Conservation (phyloP, 2,329 filamentous ascomycete species). For the Fusarium sp. region DNA sequence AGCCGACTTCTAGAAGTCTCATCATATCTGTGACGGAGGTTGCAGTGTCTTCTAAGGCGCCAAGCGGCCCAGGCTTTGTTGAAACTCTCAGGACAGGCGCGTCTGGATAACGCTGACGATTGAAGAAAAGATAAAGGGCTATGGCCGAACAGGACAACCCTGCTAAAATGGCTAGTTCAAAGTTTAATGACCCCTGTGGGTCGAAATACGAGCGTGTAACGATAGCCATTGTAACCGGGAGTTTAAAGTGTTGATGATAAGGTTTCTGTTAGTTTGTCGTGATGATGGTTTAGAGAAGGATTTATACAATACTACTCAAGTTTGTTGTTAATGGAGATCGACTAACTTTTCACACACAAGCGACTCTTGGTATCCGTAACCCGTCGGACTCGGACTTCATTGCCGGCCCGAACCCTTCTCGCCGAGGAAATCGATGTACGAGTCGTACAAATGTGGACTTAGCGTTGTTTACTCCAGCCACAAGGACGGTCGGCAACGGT, state of each 20-base stretch:
- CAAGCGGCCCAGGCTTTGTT: neutral
- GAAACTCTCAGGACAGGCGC: neutral
- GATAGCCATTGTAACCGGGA: neutral
- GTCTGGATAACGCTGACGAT: neutral
- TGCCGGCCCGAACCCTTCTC: neutral
- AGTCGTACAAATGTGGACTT: neutral
- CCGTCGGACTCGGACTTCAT: neutral
- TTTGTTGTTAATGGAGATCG: neutral
- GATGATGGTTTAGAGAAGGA: neutral
- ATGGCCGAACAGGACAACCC: neutral
- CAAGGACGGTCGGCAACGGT: neutral
- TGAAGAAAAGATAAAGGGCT: neutral
- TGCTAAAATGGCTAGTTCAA: neutral
- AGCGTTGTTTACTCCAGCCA: neutral
- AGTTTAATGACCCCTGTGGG: neutral
- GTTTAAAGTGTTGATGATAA: neutral
- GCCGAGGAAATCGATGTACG: neutral
- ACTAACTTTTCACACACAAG: neutral
- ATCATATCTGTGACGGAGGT: neutral
- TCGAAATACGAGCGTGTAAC: neutral
- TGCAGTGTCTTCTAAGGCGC: neutral
- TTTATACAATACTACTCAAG: neutral
- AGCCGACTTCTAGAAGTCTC: slow-evolving; percentile 2
- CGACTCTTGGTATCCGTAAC: neutral
- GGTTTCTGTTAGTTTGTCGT: neutral